These are phyloP conservation scores for Citrus hindsii DNA, from an alignment of 345 rosid genomes.

Conservation along the genomic window DNA sequence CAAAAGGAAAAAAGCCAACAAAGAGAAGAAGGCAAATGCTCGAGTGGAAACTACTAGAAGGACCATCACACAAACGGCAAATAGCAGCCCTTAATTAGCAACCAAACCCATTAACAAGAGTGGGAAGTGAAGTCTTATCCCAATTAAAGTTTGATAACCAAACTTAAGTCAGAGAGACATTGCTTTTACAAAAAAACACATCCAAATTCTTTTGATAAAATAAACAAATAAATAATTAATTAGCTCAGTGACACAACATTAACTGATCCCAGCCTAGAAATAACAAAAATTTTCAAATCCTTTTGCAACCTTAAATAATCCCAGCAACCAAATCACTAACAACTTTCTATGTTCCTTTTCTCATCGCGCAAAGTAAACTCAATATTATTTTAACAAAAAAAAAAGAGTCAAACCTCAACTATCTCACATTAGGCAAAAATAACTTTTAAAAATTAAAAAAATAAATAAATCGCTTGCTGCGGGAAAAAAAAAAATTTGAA, in stretches of 20 bases:
- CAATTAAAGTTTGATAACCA: too few relatives aligned
- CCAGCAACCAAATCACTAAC: background rate
- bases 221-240: background rate
- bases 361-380: background rate
- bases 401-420: background rate
- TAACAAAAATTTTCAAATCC: background rate
- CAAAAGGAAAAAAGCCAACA: background rate
- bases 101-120: background rate
- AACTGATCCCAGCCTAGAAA: background rate
- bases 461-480: background rate
- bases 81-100: background rate
- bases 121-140: background rate
- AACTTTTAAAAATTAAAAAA: background rate
- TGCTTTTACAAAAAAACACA: background rate
- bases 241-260: background rate
- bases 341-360: background rate
- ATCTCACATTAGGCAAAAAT: background rate
- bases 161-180: background rate
- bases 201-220: background rate
- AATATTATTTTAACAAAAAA: background rate
- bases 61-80: background rate
- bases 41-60: background rate
- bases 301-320: background rate
- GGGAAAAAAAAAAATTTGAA: background rate
- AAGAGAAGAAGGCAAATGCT: background rate